Percentiles rank a stretch among this genome's conserved stretches.
These are phyloP conservation scores for Russula sp. DNA, from an alignment of 768 basidiomycete species.

Conservation along the genomic window DNA sequence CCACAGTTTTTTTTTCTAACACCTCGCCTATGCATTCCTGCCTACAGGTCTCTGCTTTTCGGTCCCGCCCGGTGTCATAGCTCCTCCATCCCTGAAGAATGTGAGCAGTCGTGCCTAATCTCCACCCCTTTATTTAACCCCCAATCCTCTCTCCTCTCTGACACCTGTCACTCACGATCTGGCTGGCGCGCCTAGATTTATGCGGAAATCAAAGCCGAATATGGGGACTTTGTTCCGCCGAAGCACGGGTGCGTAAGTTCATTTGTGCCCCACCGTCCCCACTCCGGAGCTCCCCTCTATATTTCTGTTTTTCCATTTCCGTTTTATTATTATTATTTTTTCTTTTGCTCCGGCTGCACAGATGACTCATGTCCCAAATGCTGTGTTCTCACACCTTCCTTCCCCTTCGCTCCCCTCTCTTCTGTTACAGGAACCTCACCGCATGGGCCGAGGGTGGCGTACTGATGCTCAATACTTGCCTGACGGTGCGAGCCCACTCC, in stretches of 20 bases:
- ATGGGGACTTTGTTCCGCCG: conserved; percentile 70
- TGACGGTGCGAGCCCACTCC: conserved; percentile 72
- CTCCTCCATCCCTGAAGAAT: conserved; percentile 81
- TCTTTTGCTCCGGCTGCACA: background rate
- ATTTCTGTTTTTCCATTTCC: background rate
- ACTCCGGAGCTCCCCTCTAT: background rate
- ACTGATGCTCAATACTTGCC: conserved; percentile 83
- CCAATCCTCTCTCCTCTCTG: background rate
- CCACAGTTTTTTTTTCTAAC: background rate
- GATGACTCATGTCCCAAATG: background rate
- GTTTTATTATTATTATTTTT: background rate
- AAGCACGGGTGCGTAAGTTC: conserved; percentile 64
- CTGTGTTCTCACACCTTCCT: background rate
- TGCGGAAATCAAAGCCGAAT: conserved; percentile 75
- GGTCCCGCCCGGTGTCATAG: conserved; percentile 65
- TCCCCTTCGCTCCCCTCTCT: no score
- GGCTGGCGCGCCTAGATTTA: conserved; percentile 55
- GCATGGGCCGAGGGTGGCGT: conserved; percentile 83
- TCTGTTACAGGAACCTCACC: conserved; percentile 57
- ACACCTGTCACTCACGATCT: conserved; percentile 12
- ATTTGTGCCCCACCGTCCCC: background rate
- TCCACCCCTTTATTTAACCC: background rate
- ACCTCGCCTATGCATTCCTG: background rate
- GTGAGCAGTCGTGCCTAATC: conserved; percentile 33
- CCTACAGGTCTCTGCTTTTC: conserved; percentile 79